Percentiles rank a stretch among this genome's conserved stretches.
phyloP scores from a whole-genome alignment of 1,139 yeast genomes.

The Insectozyma bohioensis region DNA sequence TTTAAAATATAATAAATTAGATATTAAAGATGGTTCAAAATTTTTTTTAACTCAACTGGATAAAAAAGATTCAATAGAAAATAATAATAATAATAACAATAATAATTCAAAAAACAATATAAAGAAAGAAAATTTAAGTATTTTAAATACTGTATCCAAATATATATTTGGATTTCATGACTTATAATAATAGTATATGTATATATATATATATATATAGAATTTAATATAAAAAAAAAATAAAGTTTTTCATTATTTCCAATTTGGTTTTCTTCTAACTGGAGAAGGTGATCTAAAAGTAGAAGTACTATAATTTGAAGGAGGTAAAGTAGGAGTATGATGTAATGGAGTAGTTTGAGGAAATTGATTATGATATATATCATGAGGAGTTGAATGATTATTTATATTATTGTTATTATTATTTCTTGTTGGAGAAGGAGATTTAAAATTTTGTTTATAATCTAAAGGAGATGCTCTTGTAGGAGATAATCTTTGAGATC shows the following conservation, averaged over 20 bases:
- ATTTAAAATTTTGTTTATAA: conserved; percentile 5
- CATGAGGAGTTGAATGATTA: not conserved
- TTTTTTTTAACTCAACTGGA: conserved; percentile 34
- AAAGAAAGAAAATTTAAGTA: conserved; percentile 32
- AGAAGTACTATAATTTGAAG: conserved; percentile 4
- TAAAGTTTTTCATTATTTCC: conserved; percentile 9
- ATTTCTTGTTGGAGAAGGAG: conserved; percentile 12
- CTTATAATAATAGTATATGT: conserved; percentile 20
- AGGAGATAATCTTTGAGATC: conserved; percentile 12
- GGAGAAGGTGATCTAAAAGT: conserved; percentile 11
- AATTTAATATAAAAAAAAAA: not conserved
- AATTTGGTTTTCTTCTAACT: conserved; percentile 9
- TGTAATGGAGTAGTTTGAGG: conserved; percentile 4
- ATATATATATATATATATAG: conserved; percentile 6
- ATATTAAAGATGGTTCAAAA: conserved; percentile 42
- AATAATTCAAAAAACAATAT: conserved; percentile 15
- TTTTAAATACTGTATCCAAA: conserved; percentile 34
- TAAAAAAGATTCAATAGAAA: conserved; percentile 14
- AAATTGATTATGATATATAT: conserved; percentile 4
- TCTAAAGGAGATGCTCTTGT: conserved; percentile 7
- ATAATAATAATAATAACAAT: conserved; percentile 3
- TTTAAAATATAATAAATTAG: conserved; percentile 35
- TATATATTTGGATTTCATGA: conserved; percentile 49
- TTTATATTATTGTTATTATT: not conserved
- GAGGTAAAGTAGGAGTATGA: conserved; percentile 4